Evolutionary conservation across 192 early-diverging fungal genomes (phyloP).

Genomic region (Phycomyces blakesleeanus): DNA sequence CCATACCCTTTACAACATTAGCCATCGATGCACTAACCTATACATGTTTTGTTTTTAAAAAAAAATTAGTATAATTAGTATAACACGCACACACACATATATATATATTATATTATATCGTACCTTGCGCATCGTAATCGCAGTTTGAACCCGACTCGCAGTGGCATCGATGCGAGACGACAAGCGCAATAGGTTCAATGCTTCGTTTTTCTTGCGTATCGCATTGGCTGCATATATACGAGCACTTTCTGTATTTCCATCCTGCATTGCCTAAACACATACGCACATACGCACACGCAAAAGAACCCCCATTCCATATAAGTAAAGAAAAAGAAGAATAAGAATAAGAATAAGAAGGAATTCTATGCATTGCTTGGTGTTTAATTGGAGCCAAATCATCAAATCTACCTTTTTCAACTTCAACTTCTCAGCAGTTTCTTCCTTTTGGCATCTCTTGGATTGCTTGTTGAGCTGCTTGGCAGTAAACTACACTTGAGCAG

Average conservation of each 20-base stretch:
- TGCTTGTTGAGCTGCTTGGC: slow-evolving; percentile 85
- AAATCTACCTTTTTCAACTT: slow-evolving; percentile 83
- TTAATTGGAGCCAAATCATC: not conserved
- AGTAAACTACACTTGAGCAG: slow-evolving; percentile 62
- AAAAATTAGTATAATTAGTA: not conserved
- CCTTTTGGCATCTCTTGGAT: slow-evolving; percentile 82
- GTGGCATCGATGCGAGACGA: slow-evolving; percentile 91
- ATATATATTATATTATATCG: not conserved
- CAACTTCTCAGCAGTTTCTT: slow-evolving; percentile 71
- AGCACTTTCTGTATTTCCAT: slow-evolving; percentile 88
- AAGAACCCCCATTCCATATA: not conserved
- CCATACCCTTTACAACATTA: slow-evolving; percentile 89
- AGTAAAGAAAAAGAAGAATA: not conserved
- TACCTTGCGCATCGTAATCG: slow-evolving; percentile 85
- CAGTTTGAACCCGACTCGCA: slow-evolving; percentile 91
- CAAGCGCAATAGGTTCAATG: slow-evolving; percentile 82
- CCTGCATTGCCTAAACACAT: slow-evolving; percentile 79
- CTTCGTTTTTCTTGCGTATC: slow-evolving; percentile 96
- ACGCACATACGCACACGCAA: too few species aligned
- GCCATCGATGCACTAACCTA: slow-evolving; percentile 81
- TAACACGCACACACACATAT: too few species aligned
- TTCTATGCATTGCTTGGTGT: too few species aligned
- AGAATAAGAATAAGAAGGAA: not conserved
- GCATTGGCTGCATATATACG: slow-evolving; percentile 92
- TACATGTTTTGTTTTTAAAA: too few species aligned